Evolutionary conservation across 129 eudicot species (phyloP).

Genomic region (Ambrosia trifida): DNA sequence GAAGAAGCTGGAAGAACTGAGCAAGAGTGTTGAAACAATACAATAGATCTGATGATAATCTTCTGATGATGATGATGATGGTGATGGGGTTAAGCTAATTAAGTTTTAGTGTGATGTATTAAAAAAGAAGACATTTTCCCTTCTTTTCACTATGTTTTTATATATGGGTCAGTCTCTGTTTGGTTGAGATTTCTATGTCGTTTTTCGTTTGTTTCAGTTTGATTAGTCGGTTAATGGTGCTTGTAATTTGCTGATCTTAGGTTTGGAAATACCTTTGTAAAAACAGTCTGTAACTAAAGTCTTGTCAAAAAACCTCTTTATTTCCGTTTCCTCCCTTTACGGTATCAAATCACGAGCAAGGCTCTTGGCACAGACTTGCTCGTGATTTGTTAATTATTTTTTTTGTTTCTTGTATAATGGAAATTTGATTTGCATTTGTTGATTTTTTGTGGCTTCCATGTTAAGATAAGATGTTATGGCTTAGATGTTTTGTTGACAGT

Average conservation of each 20-base stretch:
- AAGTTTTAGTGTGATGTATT: slow-evolving; percentile 74
- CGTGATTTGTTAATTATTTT: slow-evolving; percentile 19
- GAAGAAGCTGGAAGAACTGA: slow-evolving; percentile 96
- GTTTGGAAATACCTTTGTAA: slow-evolving; percentile 55
- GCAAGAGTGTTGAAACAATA: slow-evolving; percentile 83
- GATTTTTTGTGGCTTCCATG: not conserved
- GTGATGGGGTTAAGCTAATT: slow-evolving; percentile 44
- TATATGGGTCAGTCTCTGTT: slow-evolving; percentile 56
- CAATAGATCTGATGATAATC: slow-evolving; percentile 43
- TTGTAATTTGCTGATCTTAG: slow-evolving; percentile 64
- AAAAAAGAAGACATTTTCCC: slow-evolving; percentile 40
- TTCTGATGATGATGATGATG: slow-evolving; percentile 34
- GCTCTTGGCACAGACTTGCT: not conserved
- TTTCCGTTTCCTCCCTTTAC: slow-evolving; percentile 30
- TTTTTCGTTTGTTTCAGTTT: slow-evolving; percentile 33
- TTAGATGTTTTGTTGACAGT: not conserved
- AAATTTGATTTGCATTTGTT: slow-evolving; percentile 20
- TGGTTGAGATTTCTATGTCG: slow-evolving; percentile 54
- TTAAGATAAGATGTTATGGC: not conserved
- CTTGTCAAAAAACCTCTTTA: slow-evolving; percentile 55
- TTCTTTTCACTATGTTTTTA: slow-evolving; percentile 41
- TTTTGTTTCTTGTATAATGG: slow-evolving; percentile 14
- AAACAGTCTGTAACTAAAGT: slow-evolving; percentile 87
- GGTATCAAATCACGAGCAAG: slow-evolving; percentile 5
- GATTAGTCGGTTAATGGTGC: slow-evolving; percentile 47